phyloP scores from a whole-genome alignment of 177 flowering plant genomes.

The Telopea speciosissima region DNA sequence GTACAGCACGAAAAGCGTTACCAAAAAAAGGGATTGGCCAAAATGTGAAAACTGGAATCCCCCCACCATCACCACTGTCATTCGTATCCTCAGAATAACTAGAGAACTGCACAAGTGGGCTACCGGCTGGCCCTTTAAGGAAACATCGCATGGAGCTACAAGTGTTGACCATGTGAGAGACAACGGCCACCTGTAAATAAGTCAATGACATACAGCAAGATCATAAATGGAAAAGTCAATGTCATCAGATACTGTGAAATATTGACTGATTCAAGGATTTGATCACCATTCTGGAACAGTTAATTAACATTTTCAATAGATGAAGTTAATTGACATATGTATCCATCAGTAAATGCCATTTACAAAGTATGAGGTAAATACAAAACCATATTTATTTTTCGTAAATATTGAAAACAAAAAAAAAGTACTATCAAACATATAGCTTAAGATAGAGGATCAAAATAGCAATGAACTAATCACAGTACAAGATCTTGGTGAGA shows the following conservation, averaged over 20 bases:
- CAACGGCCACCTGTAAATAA: slow-evolving; percentile 41
- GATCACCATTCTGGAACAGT: neutral
- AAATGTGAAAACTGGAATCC: slow-evolving; percentile 55
- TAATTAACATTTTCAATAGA: too few relatives aligned
- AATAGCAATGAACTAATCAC: neutral
- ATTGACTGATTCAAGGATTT: neutral
- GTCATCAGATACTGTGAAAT: too few relatives aligned
- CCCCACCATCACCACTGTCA: slow-evolving; percentile 79
- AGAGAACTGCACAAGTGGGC: slow-evolving; percentile 60
- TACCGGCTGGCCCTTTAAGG: slow-evolving; percentile 35
- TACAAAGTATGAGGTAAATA: neutral
- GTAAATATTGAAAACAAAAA: too few relatives aligned
- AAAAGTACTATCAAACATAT: too few relatives aligned
- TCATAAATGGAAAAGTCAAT: too few relatives aligned
- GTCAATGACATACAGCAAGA: neutral
- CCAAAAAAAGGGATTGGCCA: slow-evolving; percentile 56
- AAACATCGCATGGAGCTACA: slow-evolving; percentile 65
- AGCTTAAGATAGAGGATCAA: neutral
- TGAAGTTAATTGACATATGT: neutral
- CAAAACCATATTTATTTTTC: neutral
- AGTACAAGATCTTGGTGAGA: too few relatives aligned
- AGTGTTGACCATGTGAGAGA: slow-evolving; percentile 42
- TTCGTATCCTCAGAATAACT: slow-evolving; percentile 28
- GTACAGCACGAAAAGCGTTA: slow-evolving; percentile 19
- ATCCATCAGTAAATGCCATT: neutral